Base-by-base conservation (phyloP, 208 protist genomes). In the Porcisia hertigi region DNA sequence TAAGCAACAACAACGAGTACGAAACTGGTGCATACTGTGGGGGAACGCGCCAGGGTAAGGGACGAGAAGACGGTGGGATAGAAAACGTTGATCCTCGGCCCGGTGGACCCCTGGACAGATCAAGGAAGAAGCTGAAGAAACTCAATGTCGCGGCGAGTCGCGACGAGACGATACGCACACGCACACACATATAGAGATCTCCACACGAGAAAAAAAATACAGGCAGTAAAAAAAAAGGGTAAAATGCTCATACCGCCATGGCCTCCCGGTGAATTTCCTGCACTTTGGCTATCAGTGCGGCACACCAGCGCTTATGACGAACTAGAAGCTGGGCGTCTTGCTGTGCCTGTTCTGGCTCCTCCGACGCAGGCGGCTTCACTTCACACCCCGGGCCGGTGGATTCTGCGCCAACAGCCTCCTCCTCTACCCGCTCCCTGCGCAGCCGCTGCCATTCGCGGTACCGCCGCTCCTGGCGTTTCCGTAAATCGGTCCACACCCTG, bases 401-500 rank as follows among this genome's bases (percentile, higher is more conserved):
- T 55, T 9, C 45, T 36, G 9, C 43, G 25, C 14, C 69, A 69
- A 18, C 41, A 47, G 39, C 58, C 30, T 59, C 58, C 30, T 59
- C 54, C n/a, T 80, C 80, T 45, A 25, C 77, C 20, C 63, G 58
- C 49, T 80, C 80, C 66, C 83, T 69, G 36, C 70, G 63, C 41
- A 70, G 59, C 55, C 75, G 69, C 71, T 75, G 52, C 74, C 71
- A 73, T 39, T 86, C 77, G 20, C 71, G 73, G 23, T 73, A 60
- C 41, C 76, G 77, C 4, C 86, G 80, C 64, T 83, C 75, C 45
- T 88, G 63, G 34, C 85, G 81, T 36, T 85, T 59, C 25, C 92
- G 85, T 25, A 93, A 39, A 47, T 93, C 92, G 25, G 63, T 62
- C 92, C 92, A 96, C 18, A 85, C 87, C 43, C 81, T 83, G 36